These are phyloP conservation scores for Theileria orientalis DNA, from an alignment of 169 alveolate species.

Conservation along the genomic window DNA sequence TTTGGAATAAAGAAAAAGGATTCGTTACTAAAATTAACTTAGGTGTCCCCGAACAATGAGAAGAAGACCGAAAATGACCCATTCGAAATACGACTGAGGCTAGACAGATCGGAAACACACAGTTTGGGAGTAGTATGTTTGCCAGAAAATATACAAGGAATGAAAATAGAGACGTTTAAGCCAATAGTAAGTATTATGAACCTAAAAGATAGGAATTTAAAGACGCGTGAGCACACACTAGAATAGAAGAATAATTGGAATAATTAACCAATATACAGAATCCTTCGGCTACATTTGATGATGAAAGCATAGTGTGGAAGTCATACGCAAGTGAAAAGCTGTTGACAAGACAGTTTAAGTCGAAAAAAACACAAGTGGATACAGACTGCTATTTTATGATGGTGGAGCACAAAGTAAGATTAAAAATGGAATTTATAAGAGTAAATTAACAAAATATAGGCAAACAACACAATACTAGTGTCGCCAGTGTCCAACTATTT, in stretches of 20 bases:
- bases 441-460: too few relatives aligned
- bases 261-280: background rate
- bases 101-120: constrained; percentile 30
- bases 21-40: too few relatives aligned
- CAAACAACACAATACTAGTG: constrained; percentile 23
- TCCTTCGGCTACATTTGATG: constrained; percentile 6
- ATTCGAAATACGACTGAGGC: constrained; percentile 28
- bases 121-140: constrained; percentile 54
- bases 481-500: constrained; percentile 43
- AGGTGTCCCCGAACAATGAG: background rate
- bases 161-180: constrained; percentile 5
- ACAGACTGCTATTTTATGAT: constrained; percentile 65
- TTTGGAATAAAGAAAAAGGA: too few relatives aligned
- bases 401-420: constrained; percentile 32
- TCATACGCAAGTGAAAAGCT: background rate
- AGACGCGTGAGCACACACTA: background rate
- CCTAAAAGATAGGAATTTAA: constrained; percentile 13
- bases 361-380: constrained; percentile 36
- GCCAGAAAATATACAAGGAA: constrained; percentile 30
- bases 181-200: background rate
- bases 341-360: constrained; percentile 25
- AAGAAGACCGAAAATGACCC: constrained; percentile 25
- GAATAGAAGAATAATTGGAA: constrained; percentile 20
- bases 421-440: background rate
- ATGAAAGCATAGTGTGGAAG: constrained; percentile 5